Evolutionary conservation across 306 rosid species (phyloP).

Genomic region (Casuarina cunninghamiana): DNA sequence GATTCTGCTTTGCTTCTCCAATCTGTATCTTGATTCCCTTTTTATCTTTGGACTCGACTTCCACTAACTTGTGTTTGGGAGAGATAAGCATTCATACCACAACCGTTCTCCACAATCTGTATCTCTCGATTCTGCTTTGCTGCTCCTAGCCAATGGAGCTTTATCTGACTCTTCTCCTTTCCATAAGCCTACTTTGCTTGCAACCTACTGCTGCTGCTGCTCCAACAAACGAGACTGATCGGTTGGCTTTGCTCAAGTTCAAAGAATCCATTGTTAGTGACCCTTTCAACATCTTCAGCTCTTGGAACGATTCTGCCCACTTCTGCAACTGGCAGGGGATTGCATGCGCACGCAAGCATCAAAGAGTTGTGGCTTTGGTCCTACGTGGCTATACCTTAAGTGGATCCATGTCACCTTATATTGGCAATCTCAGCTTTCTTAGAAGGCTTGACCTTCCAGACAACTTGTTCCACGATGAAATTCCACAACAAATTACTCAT

Average conservation of each 20-base stretch:
- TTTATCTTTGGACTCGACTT: not conserved
- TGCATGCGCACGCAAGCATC: slow-evolving; percentile 31
- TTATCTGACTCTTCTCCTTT: not conserved
- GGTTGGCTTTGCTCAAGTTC: slow-evolving; percentile 32
- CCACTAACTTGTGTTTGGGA: no score
- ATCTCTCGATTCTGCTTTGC: no score
- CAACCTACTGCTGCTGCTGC: not conserved
- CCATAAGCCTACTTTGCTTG: not conserved
- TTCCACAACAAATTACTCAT: slow-evolving; percentile 34
- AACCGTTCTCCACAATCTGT: no score
- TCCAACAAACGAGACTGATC: slow-evolving; percentile 22
- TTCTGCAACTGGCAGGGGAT: slow-evolving; percentile 48
- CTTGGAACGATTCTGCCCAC: slow-evolving; percentile 39
- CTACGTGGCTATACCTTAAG: not conserved
- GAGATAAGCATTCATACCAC: no score
- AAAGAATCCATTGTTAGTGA: slow-evolving; percentile 30
- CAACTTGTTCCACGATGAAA: slow-evolving; percentile 28
- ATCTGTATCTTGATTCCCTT: no score
- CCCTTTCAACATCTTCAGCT: slow-evolving; percentile 16
- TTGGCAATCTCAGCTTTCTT: slow-evolving; percentile 37
- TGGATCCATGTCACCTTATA: slow-evolving; percentile 41
- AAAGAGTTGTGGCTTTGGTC: slow-evolving; percentile 29
- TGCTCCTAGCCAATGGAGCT: no score
- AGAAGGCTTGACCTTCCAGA: not conserved
- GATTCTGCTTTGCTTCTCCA: no score